These are phyloP conservation scores for Penicillium sumatraense DNA, from an alignment of 2,329 filamentous ascomycete species.

Conservation along the genomic window DNA sequence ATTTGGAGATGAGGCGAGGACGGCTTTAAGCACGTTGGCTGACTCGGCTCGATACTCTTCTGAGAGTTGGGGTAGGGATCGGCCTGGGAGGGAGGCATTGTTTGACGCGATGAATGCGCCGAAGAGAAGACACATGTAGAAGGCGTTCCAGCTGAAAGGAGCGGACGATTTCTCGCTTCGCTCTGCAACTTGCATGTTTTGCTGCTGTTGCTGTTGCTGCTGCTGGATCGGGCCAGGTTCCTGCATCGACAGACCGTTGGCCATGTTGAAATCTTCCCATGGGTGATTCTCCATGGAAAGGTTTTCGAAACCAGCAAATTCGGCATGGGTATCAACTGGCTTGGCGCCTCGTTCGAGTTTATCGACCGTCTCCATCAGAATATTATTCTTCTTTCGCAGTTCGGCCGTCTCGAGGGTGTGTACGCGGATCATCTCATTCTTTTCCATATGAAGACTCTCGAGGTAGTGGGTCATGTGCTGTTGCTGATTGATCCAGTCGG, in stretches of 20 bases:
- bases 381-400: conserved; percentile 87
- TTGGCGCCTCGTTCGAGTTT: conserved; percentile 48
- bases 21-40: conserved; percentile 52
- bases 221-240: conserved; percentile 40
- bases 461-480: conserved; percentile 76
- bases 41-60: conserved; percentile 54
- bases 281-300: conserved; percentile 75
- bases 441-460: conserved; percentile 78
- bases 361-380: conserved; percentile 70
- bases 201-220: conserved; percentile 41
- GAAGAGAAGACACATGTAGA: conserved; percentile 93
- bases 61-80: conserved; percentile 58
- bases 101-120: conserved; percentile 95
- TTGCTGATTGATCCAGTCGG: conserved; percentile 71
- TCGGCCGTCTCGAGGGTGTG: conserved; percentile 91
- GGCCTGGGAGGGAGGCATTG: conserved; percentile 63
- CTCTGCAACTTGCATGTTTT: conserved; percentile 41
- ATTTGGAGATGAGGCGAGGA: conserved; percentile 50
- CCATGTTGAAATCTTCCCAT: conserved; percentile 83
- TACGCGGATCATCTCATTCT: conserved; percentile 84
- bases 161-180: conserved; percentile 36
- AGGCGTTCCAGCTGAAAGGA: conserved; percentile 69
- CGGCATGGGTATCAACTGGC: conserved; percentile 58
- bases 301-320: conserved; percentile 81
- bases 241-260: conserved; percentile 61